phyloP scores from a whole-genome alignment of 257 asterid species.

The Mentha longifolia region DNA sequence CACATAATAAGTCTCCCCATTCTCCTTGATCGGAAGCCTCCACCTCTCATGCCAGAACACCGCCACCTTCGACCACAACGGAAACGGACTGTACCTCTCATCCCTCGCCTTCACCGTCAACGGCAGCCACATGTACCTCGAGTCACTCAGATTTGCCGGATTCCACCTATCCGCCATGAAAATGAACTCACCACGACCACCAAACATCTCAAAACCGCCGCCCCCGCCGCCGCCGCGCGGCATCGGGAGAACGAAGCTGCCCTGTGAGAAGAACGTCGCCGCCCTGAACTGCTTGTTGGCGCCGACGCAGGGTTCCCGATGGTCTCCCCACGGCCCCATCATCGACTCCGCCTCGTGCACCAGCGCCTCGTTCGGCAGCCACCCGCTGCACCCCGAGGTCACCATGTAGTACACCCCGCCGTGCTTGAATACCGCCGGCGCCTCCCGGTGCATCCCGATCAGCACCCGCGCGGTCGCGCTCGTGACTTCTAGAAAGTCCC shows the following conservation, averaged over 20 bases:
- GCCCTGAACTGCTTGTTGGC: slow-evolving; percentile 56
- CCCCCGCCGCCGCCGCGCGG: slow-evolving; percentile 33
- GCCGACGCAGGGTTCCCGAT: slow-evolving; percentile 81
- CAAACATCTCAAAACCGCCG: neutral
- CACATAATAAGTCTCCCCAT: too few relatives aligned
- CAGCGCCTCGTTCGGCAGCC: slow-evolving; percentile 82
- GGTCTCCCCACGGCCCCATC: slow-evolving; percentile 82
- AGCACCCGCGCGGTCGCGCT: slow-evolving; percentile 42
- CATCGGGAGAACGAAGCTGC: slow-evolving; percentile 69
- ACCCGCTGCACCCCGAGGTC: slow-evolving; percentile 89
- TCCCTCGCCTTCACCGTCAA: slow-evolving; percentile 49
- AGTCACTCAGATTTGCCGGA: slow-evolving; percentile 57
- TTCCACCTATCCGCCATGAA: slow-evolving; percentile 90
- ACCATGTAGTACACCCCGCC: slow-evolving; percentile 60
- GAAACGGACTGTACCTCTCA: slow-evolving; percentile 35
- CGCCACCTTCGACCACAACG: slow-evolving; percentile 59
- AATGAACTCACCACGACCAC: slow-evolving; percentile 46
- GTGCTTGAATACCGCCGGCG: slow-evolving; percentile 77
- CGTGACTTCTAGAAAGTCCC: slow-evolving; percentile 50
- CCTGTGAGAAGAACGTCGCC: slow-evolving; percentile 70
- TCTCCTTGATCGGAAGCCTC: slow-evolving; percentile 43
- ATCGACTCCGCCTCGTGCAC: slow-evolving; percentile 76
- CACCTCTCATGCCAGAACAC: slow-evolving; percentile 75
- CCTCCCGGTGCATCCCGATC: slow-evolving; percentile 70
- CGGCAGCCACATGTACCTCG: slow-evolving; percentile 84